A percentile compares a stretch with the other conserved stretches of the same genome.
These are phyloP conservation scores for Cordyceps militaris DNA, from an alignment of 2,329 filamentous ascomycete genomes.

Conservation along the genomic window DNA sequence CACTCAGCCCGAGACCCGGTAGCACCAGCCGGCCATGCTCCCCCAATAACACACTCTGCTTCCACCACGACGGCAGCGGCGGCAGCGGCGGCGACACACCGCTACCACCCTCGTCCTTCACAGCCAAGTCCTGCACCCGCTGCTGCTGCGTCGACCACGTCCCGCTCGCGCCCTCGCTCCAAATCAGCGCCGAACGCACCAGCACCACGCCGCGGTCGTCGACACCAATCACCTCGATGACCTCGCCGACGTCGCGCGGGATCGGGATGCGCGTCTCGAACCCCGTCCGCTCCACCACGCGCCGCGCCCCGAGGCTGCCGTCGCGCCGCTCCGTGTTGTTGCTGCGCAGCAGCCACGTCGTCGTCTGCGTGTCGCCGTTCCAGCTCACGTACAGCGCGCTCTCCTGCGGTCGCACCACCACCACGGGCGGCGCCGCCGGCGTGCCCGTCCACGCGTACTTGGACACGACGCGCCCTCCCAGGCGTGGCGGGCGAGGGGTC, in stretches of 20 bases:
- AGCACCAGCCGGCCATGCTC: background rate
- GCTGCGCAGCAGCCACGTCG: constrained; percentile 34
- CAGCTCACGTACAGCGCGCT: constrained; percentile 42
- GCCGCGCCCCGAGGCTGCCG: constrained; percentile 12
- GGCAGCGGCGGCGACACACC: too few species aligned
- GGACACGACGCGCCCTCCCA: constrained; percentile 38
- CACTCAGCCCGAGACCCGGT: background rate
- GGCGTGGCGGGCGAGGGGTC: background rate
- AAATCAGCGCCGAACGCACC: constrained; percentile 2
- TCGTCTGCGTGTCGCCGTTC: constrained; percentile 44
- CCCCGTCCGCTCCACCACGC: constrained; percentile 13
- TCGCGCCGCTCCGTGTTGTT: constrained; percentile 5
- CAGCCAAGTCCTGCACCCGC: background rate
- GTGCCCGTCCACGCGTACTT: constrained; percentile 43
- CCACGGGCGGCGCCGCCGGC: constrained; percentile 29
- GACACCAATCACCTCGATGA: constrained; percentile 18
- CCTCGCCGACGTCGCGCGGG: constrained; percentile 15
- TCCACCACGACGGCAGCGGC: background rate
- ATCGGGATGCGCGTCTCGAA: constrained; percentile 20
- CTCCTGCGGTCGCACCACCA: constrained; percentile 16
- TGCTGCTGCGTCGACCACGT: background rate
- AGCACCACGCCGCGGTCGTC: constrained; percentile 21
- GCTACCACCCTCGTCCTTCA: background rate
- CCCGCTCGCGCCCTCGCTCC: background rate
- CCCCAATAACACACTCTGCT: background rate